Conservation (phyloP, 768 basidiomycete genomes). For the Amanita rimosa region DNA sequence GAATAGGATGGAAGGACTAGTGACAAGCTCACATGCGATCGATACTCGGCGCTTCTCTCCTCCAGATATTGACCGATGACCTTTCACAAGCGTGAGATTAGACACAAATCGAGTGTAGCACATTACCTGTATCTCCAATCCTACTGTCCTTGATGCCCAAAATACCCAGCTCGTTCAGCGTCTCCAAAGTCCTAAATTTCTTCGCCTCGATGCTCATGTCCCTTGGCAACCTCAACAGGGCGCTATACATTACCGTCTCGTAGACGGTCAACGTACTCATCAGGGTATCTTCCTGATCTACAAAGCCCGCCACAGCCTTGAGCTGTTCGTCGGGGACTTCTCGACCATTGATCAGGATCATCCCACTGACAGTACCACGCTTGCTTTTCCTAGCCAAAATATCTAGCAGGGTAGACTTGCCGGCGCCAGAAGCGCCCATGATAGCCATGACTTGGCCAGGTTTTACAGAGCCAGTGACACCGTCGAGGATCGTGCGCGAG, state of each 20-base stretch:
- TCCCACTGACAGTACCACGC: conserved; percentile 63
- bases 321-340: conserved; percentile 65
- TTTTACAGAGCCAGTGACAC: conserved; percentile 72
- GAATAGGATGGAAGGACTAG: conserved; percentile 91
- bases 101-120: neutral
- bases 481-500: conserved; percentile 59
- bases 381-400: conserved; percentile 90
- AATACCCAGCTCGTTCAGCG: conserved; percentile 93
- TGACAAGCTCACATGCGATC: conserved; percentile 97
- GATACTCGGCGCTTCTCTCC: conserved; percentile 96
- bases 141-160: conserved; percentile 80
- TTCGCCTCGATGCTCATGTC: conserved; percentile 97
- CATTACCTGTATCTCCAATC: conserved; percentile 74
- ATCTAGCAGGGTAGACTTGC: conserved; percentile 94
- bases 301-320: conserved; percentile 83
- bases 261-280: conserved; percentile 98
- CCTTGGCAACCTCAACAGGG: conserved; percentile 77
- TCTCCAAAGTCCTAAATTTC: conserved; percentile 88
- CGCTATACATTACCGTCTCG: conserved; percentile 93
- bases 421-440: conserved; percentile 95
- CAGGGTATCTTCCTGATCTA: conserved; percentile 96
- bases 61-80: conserved; percentile 86
- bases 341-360: conserved; percentile 79
- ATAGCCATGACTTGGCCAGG: conserved; percentile 91
- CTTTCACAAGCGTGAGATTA: conserved; percentile 21